These are phyloP conservation scores for Leishmania tarentolae DNA, from an alignment of 208 protist genomes.

Conservation along the genomic window DNA sequence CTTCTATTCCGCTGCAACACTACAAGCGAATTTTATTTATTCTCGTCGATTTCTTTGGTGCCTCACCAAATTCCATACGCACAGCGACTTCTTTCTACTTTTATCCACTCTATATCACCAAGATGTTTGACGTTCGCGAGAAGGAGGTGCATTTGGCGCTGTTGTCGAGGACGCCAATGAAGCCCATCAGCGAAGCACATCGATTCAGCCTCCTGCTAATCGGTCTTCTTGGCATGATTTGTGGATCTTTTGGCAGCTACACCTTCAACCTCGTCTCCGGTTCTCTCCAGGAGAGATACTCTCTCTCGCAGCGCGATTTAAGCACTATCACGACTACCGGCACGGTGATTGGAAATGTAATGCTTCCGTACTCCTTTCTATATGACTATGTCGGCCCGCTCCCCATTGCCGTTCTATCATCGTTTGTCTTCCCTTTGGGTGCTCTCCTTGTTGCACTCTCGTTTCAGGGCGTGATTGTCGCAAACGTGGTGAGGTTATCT, in stretches of 20 bases:
- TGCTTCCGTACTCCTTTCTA: conserved; percentile 43
- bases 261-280: conserved; percentile 64
- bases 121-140: conserved; percentile 12
- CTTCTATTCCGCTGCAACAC: background rate
- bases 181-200: conserved; percentile 42
- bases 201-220: conserved; percentile 51
- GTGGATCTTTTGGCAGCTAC: conserved; percentile 54
- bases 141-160: conserved; percentile 12
- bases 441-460: conserved; percentile 42
- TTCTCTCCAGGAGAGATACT: conserved; percentile 46
- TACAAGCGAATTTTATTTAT: background rate
- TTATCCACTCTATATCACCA: background rate
- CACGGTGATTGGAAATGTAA: conserved; percentile 39
- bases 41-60: too few species aligned
- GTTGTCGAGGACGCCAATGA: conserved; percentile 12
- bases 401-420: conserved; percentile 39
- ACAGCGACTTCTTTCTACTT: background rate
- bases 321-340: conserved; percentile 59
- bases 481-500: conserved; percentile 24
- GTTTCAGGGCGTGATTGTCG: conserved; percentile 47
- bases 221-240: conserved; percentile 49
- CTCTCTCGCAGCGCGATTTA: conserved; percentile 53
- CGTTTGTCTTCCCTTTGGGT: conserved; percentile 40
- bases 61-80: background rate
- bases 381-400: conserved; percentile 57